These are phyloP conservation scores for Alternaria gaisen DNA, from an alignment of 2,329 filamentous ascomycete genomes.

Conservation along the genomic window DNA sequence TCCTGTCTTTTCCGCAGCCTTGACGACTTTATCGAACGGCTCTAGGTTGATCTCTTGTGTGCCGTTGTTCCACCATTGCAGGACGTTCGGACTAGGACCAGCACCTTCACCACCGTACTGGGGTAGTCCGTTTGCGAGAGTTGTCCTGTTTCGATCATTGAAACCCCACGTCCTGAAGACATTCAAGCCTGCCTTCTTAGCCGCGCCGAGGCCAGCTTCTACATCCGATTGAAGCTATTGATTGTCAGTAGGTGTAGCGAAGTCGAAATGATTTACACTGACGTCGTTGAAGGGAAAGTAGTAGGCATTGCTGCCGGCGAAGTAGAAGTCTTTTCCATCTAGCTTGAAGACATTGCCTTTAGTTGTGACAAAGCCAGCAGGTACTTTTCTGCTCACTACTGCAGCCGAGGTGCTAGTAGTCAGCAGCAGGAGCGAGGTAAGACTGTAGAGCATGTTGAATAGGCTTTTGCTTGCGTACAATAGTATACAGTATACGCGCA, in stretches of 20 bases:
- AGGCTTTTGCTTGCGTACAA: neutral
- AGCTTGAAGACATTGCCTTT: slow-evolving; percentile 62
- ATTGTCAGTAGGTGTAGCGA: neutral
- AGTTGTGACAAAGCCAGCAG: slow-evolving; percentile 59
- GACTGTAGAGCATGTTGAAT: slow-evolving; percentile 10
- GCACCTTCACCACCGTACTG: slow-evolving; percentile 62
- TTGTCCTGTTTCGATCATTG: slow-evolving; percentile 65
- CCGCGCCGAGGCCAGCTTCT: slow-evolving; percentile 57
- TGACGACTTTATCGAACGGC: slow-evolving; percentile 62
- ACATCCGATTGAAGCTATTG: slow-evolving; percentile 59
- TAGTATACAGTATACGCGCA: neutral
- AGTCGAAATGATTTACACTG: neutral
- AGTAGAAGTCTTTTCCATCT: slow-evolving; percentile 65
- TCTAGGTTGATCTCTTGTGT: slow-evolving; percentile 53
- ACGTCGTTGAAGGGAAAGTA: slow-evolving; percentile 66
- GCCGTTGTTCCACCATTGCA: slow-evolving; percentile 57
- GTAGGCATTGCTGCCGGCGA: slow-evolving; percentile 66
- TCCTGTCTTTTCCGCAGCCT: slow-evolving; percentile 58
- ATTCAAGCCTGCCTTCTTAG: slow-evolving; percentile 59
- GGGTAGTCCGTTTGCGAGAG: slow-evolving; percentile 56
- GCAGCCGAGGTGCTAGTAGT: slow-evolving; percentile 29
- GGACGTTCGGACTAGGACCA: slow-evolving; percentile 56
- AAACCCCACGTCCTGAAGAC: slow-evolving; percentile 68
- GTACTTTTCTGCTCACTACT: slow-evolving; percentile 7
- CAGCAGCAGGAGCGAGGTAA: slow-evolving; percentile 24